Evolutionary conservation across 2,329 filamentous ascomycete species (phyloP).

Genomic region (Xylariaceae sp.): DNA sequence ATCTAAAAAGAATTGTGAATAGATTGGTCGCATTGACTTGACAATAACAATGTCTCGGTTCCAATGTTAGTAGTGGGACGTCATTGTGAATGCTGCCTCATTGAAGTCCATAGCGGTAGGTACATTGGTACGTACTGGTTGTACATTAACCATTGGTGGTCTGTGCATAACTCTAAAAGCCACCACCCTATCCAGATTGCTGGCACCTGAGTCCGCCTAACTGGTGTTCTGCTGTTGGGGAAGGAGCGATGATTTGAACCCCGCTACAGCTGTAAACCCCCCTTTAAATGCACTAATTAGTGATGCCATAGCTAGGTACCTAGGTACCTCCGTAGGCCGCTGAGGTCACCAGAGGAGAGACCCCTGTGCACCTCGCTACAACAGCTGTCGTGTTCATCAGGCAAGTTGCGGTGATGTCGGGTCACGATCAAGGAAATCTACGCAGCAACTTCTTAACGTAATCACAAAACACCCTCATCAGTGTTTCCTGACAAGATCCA

Average conservation of each 20-base stretch:
- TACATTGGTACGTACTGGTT: no score
- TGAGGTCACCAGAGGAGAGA: no score
- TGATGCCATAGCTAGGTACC: neutral
- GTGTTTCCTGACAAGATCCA: conserved; percentile 22
- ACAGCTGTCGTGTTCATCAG: conserved; percentile 20
- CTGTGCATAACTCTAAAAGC: no score
- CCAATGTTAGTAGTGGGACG: conserved; percentile 30
- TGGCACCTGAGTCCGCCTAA: no score
- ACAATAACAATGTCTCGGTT: neutral
- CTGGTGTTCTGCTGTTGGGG: no score
- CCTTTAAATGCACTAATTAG: no score
- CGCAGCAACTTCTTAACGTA: conserved; percentile 28
- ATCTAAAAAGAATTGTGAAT: neutral
- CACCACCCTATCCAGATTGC: no score
- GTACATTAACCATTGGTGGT: neutral
- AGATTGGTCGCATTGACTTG: no score
- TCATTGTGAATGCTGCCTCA: conserved; percentile 36
- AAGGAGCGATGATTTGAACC: no score
- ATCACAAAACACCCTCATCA: conserved; percentile 34
- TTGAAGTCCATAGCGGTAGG: no score
- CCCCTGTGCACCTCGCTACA: neutral
- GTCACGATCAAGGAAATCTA: conserved; percentile 18
- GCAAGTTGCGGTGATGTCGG: no score
- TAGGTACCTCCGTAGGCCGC: neutral
- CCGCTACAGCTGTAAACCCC: no score